Evolutionary conservation across 177 flowering plant species (phyloP).

Genomic region (Vitis hybrid): DNA sequence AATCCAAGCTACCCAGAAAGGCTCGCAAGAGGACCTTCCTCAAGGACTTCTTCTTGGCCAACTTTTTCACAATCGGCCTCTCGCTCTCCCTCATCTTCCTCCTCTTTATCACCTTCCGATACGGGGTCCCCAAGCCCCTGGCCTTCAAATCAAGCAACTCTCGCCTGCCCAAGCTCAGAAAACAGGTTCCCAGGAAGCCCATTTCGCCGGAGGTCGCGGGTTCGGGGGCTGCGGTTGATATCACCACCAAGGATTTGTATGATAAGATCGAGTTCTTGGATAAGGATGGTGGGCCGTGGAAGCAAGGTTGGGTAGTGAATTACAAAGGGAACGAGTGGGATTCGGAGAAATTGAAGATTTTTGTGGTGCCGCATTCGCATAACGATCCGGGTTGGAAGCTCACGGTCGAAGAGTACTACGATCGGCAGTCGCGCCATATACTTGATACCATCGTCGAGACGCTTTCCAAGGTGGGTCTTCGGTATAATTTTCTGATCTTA

Average conservation of each 20-base stretch:
- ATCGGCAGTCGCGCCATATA: constrained; percentile 70
- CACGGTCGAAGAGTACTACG: constrained; percentile 94
- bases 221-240: constrained; percentile 55
- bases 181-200: constrained; percentile 31
- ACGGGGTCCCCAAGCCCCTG: constrained; percentile 63
- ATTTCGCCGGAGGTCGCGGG: not conserved
- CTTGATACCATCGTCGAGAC: constrained; percentile 90
- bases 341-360: constrained; percentile 81
- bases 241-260: constrained; percentile 84
- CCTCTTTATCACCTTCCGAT: constrained; percentile 49
- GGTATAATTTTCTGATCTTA: too few species aligned
- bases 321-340: constrained; percentile 92
- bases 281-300: constrained; percentile 91
- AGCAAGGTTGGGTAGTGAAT: constrained; percentile 84
- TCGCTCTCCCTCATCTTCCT: constrained; percentile 60
- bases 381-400: constrained; percentile 99
- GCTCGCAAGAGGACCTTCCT: constrained; percentile 41
- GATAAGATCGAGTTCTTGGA: constrained; percentile 79
- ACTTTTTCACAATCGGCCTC: constrained; percentile 71
- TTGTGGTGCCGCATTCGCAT: constrained; percentile 99
- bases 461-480: constrained; percentile 64
- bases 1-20: constrained; percentile 41
- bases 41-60: constrained; percentile 54
- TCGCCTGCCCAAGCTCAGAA: constrained; percentile 29
- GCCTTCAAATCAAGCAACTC: constrained; percentile 25